Percentiles rank a stretch among this genome's conserved stretches.
These are phyloP conservation scores for Peronospora tabacina DNA, from an alignment of 352 stramenopile genomes.

Conservation along the genomic window DNA sequence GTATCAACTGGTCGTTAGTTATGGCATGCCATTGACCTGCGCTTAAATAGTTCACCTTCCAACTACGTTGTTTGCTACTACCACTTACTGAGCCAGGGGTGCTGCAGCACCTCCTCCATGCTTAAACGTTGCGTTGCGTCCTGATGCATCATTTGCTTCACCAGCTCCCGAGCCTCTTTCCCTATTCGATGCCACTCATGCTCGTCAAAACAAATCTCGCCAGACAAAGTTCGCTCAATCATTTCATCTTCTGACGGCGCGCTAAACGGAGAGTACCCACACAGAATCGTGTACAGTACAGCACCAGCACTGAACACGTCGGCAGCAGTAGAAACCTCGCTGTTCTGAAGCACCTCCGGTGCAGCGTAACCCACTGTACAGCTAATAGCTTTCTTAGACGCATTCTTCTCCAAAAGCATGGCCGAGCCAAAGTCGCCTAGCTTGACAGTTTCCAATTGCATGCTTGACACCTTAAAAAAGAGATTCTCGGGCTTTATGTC, in stretches of 20 bases:
- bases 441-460: conserved; percentile 48
- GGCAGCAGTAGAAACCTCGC: conserved; percentile 46
- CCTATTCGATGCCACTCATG: conserved; percentile 46
- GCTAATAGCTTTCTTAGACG: conserved; percentile 35
- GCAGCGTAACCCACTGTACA: conserved; percentile 74
- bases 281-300: conserved; percentile 60
- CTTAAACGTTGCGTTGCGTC: conserved; percentile 35
- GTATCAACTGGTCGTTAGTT: not conserved
- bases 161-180: conserved; percentile 46
- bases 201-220: conserved; percentile 51
- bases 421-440: conserved; percentile 69
- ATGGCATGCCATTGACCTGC: not conserved
- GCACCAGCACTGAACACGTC: conserved; percentile 73
- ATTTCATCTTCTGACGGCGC: conserved; percentile 53
- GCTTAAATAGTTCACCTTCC: not conserved
- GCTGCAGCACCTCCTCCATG: conserved; percentile 62
- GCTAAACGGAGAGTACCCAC: conserved; percentile 61
- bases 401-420: conserved; percentile 34
- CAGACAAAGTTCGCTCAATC: conserved; percentile 37
- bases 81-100: conserved; percentile 48
- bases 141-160: conserved; percentile 48
- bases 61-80: conserved; percentile 10
- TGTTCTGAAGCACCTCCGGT: conserved; percentile 50
- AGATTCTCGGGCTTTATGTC: conserved; percentile 81
- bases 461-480: conserved; percentile 50